phyloP scores from a whole-genome alignment of 495 filamentous ascomycete species.

The Cairneyella variabilis region DNA sequence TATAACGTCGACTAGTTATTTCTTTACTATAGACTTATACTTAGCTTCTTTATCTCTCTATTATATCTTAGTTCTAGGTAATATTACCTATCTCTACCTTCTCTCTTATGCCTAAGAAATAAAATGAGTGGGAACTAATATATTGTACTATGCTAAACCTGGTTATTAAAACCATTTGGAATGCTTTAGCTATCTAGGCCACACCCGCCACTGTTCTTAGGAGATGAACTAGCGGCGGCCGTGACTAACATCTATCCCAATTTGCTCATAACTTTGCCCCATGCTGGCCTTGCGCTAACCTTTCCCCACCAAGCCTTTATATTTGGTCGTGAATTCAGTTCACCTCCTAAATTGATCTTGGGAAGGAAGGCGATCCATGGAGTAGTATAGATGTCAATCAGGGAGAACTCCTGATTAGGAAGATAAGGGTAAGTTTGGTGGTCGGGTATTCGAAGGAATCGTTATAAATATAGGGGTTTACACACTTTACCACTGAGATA shows the following conservation, averaged over 20 bases:
- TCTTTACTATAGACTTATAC: no score
- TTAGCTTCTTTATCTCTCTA: no score
- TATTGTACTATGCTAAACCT: no score
- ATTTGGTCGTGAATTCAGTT: neutral
- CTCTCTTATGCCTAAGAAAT: no score
- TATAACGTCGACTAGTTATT: no score
- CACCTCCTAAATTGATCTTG: neutral
- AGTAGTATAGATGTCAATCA: neutral
- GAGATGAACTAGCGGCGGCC: neutral
- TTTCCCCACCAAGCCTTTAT: neutral
- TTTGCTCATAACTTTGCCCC: neutral
- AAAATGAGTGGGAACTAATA: no score
- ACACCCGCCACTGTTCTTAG: neutral
- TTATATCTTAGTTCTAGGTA: no score
- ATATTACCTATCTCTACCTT: no score
- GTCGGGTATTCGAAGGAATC: neutral
- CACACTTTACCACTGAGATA: neutral
- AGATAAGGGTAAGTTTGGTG: neutral
- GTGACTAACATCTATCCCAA: neutral
- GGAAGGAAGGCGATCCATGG: neutral
- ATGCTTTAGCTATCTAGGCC: neutral
- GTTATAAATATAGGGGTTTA: neutral
- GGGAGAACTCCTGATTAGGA: neutral
- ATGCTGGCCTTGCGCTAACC: neutral
- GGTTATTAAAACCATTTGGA: no score